These are phyloP conservation scores for Tylopilus balloui DNA, from an alignment of 768 basidiomycete genomes.

Conservation along the genomic window DNA sequence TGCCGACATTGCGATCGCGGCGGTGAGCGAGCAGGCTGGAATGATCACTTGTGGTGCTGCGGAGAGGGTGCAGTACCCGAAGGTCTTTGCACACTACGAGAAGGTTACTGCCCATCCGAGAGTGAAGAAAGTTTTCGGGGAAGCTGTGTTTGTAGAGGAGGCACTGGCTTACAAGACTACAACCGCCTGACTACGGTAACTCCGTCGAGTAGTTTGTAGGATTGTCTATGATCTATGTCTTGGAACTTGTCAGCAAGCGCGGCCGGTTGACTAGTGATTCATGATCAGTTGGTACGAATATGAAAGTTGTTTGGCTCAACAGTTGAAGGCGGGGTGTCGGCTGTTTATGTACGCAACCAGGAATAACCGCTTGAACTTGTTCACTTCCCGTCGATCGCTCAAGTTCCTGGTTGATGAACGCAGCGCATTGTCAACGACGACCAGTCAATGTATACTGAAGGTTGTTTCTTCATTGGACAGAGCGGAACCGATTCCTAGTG, in stretches of 20 bases:
- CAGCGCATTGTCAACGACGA: not conserved
- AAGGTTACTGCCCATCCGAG: conserved; percentile 18
- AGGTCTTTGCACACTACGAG: conserved; percentile 24
- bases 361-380: not conserved
- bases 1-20: conserved; percentile 26
- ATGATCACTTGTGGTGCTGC: conserved; percentile 22
- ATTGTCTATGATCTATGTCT: not conserved
- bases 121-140: conserved; percentile 18
- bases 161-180: conserved; percentile 9
- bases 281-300: too few relatives aligned
- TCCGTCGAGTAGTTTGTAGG: not conserved
- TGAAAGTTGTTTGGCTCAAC: too few relatives aligned
- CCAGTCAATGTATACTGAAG: not conserved
- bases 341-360: conserved; percentile 9
- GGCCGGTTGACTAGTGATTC: too few relatives aligned
- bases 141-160: conserved; percentile 18
- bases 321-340: not conserved
- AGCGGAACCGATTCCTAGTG: not conserved
- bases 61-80: conserved; percentile 26
- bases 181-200: not conserved
- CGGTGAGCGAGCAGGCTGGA: conserved; percentile 19
- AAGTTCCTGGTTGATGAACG: not conserved
- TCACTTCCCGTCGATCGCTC: not conserved
- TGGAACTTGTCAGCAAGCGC: not conserved
- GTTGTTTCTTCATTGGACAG: not conserved